Percentiles rank a stretch among this genome's conserved stretches.
These are phyloP conservation scores for Stachybotrys elegans DNA, from an alignment of 2,329 filamentous ascomycete species.

Conservation along the genomic window DNA sequence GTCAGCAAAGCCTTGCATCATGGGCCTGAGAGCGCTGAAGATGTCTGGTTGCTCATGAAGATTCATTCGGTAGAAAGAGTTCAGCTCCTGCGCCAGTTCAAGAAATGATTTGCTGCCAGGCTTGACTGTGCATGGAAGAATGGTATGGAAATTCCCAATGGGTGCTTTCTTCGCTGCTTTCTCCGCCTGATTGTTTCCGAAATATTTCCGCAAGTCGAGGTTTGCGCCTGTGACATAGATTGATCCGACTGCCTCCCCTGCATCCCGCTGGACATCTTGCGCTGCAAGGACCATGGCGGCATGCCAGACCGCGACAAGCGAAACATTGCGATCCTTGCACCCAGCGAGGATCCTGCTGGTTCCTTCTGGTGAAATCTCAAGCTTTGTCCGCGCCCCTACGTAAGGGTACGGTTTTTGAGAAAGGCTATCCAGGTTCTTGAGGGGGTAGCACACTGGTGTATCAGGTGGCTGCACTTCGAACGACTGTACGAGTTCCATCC, in stretches of 20 bases:
- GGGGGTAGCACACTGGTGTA: background rate
- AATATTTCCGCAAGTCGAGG: constrained; percentile 1
- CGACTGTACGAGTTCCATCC: background rate
- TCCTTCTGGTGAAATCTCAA: background rate
- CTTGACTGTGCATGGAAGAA: background rate
- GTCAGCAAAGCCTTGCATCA: constrained; percentile 1
- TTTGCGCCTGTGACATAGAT: background rate
- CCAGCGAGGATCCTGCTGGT: background rate
- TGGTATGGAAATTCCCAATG: background rate
- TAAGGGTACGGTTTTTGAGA: background rate
- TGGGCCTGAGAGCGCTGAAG: background rate
- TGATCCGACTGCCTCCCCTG: background rate
- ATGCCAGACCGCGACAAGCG: background rate
- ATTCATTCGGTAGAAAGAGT: background rate
- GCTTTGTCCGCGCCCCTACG: background rate
- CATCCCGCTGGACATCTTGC: background rate
- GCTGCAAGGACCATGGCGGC: constrained; percentile 1
- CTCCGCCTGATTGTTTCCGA: background rate
- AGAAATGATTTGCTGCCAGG: background rate
- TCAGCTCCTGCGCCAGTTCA: background rate
- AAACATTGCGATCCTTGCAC: constrained; percentile 1
- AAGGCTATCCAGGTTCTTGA: background rate
- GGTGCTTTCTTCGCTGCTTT: background rate
- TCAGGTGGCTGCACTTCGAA: background rate
- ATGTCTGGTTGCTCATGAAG: constrained; percentile 2